These are phyloP conservation scores for Phialophora macrospora DNA, from an alignment of 2,329 filamentous ascomycete genomes.

Conservation along the genomic window DNA sequence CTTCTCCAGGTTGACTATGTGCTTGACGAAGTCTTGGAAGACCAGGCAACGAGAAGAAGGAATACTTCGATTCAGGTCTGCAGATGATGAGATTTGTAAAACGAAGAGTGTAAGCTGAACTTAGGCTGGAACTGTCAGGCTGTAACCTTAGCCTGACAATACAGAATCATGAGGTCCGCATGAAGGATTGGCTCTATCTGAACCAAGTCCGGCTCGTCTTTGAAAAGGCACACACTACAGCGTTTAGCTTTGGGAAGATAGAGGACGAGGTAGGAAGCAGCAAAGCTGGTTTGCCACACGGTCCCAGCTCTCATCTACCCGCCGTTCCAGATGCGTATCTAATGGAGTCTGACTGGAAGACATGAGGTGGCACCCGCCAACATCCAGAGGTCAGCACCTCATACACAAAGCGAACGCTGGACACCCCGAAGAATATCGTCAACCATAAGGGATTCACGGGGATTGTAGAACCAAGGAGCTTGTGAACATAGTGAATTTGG, in stretches of 20 bases:
- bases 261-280: not conserved
- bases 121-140: not conserved
- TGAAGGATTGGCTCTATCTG: not conserved
- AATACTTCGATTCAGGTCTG: no score
- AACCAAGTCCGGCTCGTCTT: not conserved
- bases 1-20: no score
- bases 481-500: not conserved
- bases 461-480: not conserved
- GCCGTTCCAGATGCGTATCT: not conserved
- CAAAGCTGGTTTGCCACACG: not conserved
- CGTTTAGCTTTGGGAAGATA: not conserved
- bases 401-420: not conserved
- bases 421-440: not conserved
- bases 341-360: not conserved
- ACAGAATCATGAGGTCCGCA: not conserved
- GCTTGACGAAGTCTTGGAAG: no score
- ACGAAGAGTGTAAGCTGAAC: not conserved
- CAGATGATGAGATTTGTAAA: not conserved
- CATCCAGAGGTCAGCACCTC: not conserved
- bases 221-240: not conserved
- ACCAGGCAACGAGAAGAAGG: no score
- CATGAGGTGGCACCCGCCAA: no score
- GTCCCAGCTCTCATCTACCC: not conserved
- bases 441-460: not conserved
- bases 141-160: not conserved